Conservation (phyloP, 139 green algal genomes). For the Chlorella sorokiniana region DNA sequence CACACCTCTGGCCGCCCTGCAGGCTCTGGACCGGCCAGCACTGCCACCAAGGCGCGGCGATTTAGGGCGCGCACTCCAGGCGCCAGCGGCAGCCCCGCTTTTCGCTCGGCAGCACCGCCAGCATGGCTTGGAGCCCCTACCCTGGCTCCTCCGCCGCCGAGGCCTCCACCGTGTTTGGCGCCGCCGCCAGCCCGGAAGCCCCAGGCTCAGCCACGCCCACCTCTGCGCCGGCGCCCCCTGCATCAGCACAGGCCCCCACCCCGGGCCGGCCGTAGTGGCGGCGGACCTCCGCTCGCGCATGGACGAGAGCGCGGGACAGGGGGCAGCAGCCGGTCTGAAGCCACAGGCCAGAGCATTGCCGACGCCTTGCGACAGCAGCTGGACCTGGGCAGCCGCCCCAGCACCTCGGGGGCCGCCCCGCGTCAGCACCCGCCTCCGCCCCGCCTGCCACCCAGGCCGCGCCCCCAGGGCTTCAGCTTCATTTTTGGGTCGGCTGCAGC, state of each 20-base stretch:
- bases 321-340: not conserved
- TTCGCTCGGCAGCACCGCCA: conserved; percentile 2
- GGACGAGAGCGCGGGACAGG: not conserved
- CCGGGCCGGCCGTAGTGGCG: not conserved
- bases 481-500: conserved; percentile 6
- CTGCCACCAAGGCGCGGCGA: not conserved
- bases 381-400: not conserved
- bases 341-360: not conserved
- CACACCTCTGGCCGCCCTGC: not conserved
- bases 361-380: not conserved
- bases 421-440: not conserved
- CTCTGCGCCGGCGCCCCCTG: not conserved
- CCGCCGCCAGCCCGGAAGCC: not conserved
- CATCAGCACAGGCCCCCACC: not conserved
- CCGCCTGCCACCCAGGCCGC: not conserved
- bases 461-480: conserved; percentile 2
- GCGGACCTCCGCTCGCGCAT: conserved; percentile 9
- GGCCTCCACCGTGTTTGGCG: not conserved
- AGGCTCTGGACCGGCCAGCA: not conserved
- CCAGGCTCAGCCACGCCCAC: conserved; percentile 5
- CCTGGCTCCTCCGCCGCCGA: conserved; percentile 3
- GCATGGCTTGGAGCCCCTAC: conserved; percentile 24
- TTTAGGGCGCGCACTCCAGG: not conserved
- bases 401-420: not conserved
- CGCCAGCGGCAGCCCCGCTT: not conserved